Evolutionary conservation across 768 basidiomycete genomes (phyloP).

Genomic region (Melanogaster broomeanus): DNA sequence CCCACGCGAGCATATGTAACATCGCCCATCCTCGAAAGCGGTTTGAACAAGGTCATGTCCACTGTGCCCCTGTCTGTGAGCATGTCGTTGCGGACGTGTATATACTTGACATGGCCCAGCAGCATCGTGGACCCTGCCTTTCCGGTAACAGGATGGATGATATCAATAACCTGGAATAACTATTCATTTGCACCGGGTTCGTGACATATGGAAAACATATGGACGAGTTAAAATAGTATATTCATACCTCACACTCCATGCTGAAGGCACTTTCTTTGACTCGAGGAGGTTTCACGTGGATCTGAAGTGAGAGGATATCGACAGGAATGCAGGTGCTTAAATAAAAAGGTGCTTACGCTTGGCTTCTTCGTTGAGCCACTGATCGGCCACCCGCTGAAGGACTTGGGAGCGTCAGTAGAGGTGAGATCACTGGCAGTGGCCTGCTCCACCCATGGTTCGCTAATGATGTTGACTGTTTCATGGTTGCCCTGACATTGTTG

Average conservation of each 20-base stretch:
- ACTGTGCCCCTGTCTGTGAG: slow-evolving; percentile 37
- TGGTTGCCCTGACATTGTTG: slow-evolving; percentile 44
- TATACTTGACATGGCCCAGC: slow-evolving; percentile 41
- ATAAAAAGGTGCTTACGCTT: no score
- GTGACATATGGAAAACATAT: no score
- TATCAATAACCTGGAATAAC: slow-evolving; percentile 31
- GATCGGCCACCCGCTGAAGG: slow-evolving; percentile 41
- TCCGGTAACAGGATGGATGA: slow-evolving; percentile 34
- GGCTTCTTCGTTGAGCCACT: slow-evolving; percentile 38
- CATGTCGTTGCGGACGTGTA: slow-evolving; percentile 46
- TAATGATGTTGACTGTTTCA: slow-evolving; percentile 55
- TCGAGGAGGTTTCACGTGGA: slow-evolving; percentile 40
- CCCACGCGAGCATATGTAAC: slow-evolving; percentile 36
- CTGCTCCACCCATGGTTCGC: slow-evolving; percentile 44
- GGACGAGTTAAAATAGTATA: background rate
- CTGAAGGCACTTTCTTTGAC: slow-evolving; percentile 49
- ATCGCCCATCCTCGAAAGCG: slow-evolving; percentile 41
- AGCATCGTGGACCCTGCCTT: slow-evolving; percentile 28
- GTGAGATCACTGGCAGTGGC: slow-evolving; percentile 43
- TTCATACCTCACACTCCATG: slow-evolving; percentile 45
- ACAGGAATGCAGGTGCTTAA: no score
- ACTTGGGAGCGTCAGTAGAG: slow-evolving; percentile 37
- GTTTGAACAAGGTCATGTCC: slow-evolving; percentile 37
- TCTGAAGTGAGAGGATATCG: slow-evolving; percentile 18
- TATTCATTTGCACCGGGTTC: background rate